These are phyloP conservation scores for Byssothecium circinans DNA, from an alignment of 2,329 filamentous ascomycete species.

Conservation along the genomic window DNA sequence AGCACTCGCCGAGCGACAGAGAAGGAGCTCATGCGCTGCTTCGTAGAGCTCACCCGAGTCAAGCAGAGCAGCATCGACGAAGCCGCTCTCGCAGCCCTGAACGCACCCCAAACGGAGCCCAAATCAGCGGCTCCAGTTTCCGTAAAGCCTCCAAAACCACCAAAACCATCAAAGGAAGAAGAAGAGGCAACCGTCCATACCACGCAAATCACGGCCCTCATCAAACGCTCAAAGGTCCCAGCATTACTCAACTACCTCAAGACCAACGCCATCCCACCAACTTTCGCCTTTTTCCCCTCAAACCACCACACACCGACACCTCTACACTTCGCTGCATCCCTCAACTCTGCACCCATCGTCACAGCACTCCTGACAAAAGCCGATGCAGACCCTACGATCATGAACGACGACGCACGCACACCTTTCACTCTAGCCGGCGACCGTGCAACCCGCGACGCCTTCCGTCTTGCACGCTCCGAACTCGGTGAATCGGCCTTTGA, in stretches of 20 bases:
- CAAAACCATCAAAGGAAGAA: constrained; percentile 77
- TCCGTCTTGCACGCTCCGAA: constrained; percentile 81
- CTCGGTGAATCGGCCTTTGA: constrained; percentile 75
- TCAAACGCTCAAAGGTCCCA: constrained; percentile 86
- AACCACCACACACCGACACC: constrained; percentile 79
- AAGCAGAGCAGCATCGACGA: constrained; percentile 81
- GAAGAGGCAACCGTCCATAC: constrained; percentile 83
- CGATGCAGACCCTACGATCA: constrained; percentile 70
- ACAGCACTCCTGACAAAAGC: constrained; percentile 74
- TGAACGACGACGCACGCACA: constrained; percentile 70
- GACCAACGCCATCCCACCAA: constrained; percentile 69
- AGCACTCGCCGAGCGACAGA: constrained; percentile 90
- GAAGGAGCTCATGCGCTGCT: constrained; percentile 89
- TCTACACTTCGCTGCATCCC: constrained; percentile 81
- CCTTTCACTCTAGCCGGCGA: constrained; percentile 88
- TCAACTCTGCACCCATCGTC: constrained; percentile 78
- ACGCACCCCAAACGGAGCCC: constrained; percentile 48
- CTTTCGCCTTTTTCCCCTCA: constrained; percentile 74
- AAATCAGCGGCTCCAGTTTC: constrained; percentile 36
- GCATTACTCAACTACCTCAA: constrained; percentile 82
- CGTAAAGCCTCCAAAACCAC: constrained; percentile 51
- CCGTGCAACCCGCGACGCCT: constrained; percentile 82
- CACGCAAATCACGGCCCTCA: constrained; percentile 81
- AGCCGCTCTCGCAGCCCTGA: constrained; percentile 56
- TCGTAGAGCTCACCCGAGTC: constrained; percentile 88